Evolutionary conservation across 2,329 filamentous ascomycete species (phyloP).

Genomic region (Herpotrichia juniperi): DNA sequence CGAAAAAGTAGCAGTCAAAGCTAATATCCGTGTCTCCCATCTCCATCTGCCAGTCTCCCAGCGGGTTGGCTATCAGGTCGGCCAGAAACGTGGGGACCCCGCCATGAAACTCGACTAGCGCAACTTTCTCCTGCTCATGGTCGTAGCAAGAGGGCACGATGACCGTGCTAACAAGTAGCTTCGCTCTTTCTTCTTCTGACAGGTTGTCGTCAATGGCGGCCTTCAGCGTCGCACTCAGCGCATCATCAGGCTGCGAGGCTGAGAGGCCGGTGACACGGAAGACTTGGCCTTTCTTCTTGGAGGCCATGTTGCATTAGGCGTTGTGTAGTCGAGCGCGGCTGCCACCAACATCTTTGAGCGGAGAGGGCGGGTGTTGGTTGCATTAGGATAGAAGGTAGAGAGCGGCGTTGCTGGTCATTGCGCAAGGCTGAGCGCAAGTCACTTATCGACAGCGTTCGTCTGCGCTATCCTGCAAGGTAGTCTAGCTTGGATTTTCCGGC

Average conservation of each 20-base stretch:
- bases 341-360: too few relatives aligned
- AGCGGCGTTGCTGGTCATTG: too few relatives aligned
- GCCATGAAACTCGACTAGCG: slow-evolving; percentile 14
- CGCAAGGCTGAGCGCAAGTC: too few relatives aligned
- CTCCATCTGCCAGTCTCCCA: slow-evolving; percentile 11
- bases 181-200: slow-evolving; percentile 7
- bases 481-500: too few relatives aligned
- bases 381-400: too few relatives aligned
- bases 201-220: slow-evolving; percentile 12
- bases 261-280: slow-evolving; percentile 18
- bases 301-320: slow-evolving; percentile 8
- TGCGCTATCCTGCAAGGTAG: too few relatives aligned
- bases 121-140: slow-evolving; percentile 8
- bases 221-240: slow-evolving; percentile 11
- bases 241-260: slow-evolving; percentile 13
- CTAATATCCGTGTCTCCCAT: slow-evolving; percentile 12
- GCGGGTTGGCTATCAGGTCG: slow-evolving; percentile 6
- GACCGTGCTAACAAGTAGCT: slow-evolving; percentile 1
- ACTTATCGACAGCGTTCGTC: too few relatives aligned
- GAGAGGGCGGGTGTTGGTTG: too few relatives aligned
- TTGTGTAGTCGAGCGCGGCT: too few relatives aligned
- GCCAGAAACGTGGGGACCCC: slow-evolving; percentile 9
- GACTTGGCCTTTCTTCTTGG: slow-evolving; percentile 7
- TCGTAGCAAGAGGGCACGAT: slow-evolving; percentile 16
- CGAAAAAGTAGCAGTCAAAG: slow-evolving; percentile 31